phyloP scores from a whole-genome alignment of 148 eudicot species.

The Amaranthus cruentus region DNA sequence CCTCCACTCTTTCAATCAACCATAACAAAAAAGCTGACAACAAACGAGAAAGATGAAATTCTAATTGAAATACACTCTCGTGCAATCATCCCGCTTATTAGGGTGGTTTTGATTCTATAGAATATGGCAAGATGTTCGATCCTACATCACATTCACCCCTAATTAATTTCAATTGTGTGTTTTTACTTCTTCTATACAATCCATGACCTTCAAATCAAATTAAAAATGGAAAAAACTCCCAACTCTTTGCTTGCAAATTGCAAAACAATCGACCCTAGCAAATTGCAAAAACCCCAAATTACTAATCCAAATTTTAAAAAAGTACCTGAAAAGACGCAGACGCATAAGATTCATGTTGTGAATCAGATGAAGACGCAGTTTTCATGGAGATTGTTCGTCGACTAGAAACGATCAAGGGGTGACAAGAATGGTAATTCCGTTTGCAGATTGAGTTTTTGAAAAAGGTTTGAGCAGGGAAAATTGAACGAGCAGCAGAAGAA shows the following conservation, averaged over 20 bases:
- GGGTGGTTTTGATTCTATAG: no score
- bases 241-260: background rate
- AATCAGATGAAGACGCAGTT: slow-evolving; percentile 14
- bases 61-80: no score
- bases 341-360: slow-evolving; percentile 6
- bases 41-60: no score
- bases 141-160: no score
- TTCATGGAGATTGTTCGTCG: slow-evolving; percentile 26
- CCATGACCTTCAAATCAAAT: background rate
- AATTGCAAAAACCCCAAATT: background rate
- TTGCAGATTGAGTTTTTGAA: slow-evolving; percentile 18
- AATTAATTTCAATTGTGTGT: no score
- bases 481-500: slow-evolving; percentile 1
- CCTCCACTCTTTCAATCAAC: no score
- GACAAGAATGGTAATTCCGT: background rate
- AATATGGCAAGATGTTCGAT: no score
- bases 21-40: no score
- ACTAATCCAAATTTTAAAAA: background rate
- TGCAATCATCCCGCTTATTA: no score
- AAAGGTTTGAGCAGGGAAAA: slow-evolving; percentile 1
- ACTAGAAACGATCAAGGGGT: background rate
- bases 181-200: no score
- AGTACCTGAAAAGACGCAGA: slow-evolving; percentile 24
- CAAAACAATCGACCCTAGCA: background rate
- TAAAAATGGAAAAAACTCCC: background rate